Conservation (phyloP, 768 basidiomycete species). For the Dacryopinax spathularia region DNA sequence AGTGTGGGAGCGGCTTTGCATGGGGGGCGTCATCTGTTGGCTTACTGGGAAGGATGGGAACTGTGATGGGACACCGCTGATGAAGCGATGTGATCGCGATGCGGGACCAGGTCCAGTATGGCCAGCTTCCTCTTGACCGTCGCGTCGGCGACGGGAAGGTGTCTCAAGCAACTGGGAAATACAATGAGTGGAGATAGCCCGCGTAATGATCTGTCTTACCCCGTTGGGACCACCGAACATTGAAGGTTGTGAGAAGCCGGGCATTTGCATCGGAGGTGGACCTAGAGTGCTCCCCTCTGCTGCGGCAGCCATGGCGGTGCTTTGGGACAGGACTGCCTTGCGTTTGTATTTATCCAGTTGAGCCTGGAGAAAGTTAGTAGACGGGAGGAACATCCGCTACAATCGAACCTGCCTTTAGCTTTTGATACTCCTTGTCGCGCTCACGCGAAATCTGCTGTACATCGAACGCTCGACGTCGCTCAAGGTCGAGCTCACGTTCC, state of each 20-base stretch:
- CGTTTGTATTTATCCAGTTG: constrained; percentile 76
- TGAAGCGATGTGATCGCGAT: too few relatives aligned
- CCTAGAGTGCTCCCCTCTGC: too few relatives aligned
- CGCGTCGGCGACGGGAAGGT: neutral
- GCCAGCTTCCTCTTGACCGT: too few relatives aligned
- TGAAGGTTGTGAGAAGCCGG: neutral
- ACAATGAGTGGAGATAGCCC: neutral
- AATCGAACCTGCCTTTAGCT: constrained; percentile 46
- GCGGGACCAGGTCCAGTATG: too few relatives aligned
- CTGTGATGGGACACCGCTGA: too few relatives aligned
- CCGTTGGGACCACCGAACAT: neutral
- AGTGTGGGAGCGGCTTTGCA: too few relatives aligned
- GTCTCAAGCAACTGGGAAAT: neutral
- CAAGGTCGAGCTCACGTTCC: constrained; percentile 66
- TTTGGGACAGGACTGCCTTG: constrained; percentile 52
- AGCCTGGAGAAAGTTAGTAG: constrained; percentile 27
- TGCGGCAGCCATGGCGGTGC: neutral
- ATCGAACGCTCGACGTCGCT: constrained; percentile 58
- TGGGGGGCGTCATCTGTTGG: too few relatives aligned
- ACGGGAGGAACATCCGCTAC: neutral
- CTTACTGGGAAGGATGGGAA: too few relatives aligned
- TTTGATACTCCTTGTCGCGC: constrained; percentile 75
- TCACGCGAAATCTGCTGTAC: constrained; percentile 61
- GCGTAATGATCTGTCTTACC: neutral
- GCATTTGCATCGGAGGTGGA: neutral